Evolutionary conservation across 2,329 filamentous ascomycete genomes (phyloP), one percentile per base, ranked within the genome.

Genomic region (Zymoseptoria crescenta): DNA sequence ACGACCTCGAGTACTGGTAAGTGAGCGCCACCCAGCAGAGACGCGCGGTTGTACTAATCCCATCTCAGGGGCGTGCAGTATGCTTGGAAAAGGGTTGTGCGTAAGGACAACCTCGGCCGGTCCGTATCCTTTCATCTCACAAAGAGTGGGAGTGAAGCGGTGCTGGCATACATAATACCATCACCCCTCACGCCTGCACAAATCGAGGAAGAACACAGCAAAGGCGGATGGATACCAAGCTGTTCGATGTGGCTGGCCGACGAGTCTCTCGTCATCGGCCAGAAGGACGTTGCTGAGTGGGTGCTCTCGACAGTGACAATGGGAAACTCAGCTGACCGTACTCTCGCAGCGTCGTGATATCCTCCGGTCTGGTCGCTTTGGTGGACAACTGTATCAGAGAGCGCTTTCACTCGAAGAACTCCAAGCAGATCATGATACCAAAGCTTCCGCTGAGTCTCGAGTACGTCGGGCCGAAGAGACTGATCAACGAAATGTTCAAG

Each of bases 1-100:
- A 96, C 73, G 89, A 91, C 57, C 96, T 96, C 69, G 88, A 93
- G 70, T 96, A 96, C 80, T 97, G 94, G 94, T 91, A 90, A 27
- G n/a, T 7, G 35, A 45, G 24, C 24, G 2, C 24, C 24, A 24
- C 4, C 2, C 4, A 24, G 2, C 24, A 4, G 24, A 24, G 24
- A 24, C 24, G 24, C 24, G 24, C 24, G 24, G 24, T 24, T 24
- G 24, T 24, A 4, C 24, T 24, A 24, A 24, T 24, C 2, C 24
- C 24, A 24, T 24, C 24, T 4, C 24, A 24, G 24, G 24, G 24
- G 24, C 24, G 83, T 87, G 67, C 82, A 80, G 57, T 97, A 97
- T 74, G 79, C 83, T 56, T 97, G 94, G 94, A 89, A 86, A 73
- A 85, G 91, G 45, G 81, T 87, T 54, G 77, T 82, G 51, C 85